Evolutionary conservation across 2,329 filamentous ascomycete genomes (phyloP), one percentile per base, ranked within the genome.

Genomic region (Boeremia exigua): DNA sequence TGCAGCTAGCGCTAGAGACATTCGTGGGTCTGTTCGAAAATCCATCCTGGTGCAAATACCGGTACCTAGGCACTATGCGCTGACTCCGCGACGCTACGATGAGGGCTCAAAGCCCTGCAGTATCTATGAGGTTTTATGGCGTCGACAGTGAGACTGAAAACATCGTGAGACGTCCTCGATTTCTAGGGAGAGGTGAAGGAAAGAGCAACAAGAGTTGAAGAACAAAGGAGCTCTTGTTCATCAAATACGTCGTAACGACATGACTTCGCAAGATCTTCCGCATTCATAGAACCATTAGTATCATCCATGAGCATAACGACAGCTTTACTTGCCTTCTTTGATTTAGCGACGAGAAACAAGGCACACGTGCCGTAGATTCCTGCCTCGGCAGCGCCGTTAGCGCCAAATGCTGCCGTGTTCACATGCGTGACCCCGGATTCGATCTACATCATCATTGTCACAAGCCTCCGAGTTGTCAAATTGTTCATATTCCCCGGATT

Each of bases 371-470:
- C 23, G 37, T 25, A 53, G 19, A 38, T 40, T 38, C 38, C 47
- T 66, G 60, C 64, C 64, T 62, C 60, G 64, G 64, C 60, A 54
- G 19, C 8, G 28, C 25, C 19, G 40, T 36, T 57, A 60, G 60
- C 45, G 50, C 37, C 51, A 56, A 58, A 59, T 48, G 11, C 19
- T 5, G 42, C 42, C 39, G 55, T 51, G 47, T 62, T 67, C 64
- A 67, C 64, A 67, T 67, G 64, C 48, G 38, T 54, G 58, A 61
- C 60, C 61, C 62, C 59, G 42, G 60, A 61, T 60, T 58, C 52
- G 28, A 38, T 33, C 55, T 43, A 51, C 53, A 65, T 59, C 55
- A 60, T 58, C 48, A 52, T 48, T 65, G 54, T 65, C 63, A 66
- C 63, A 60, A 66, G 63, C 62, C 50, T 61, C 59, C 61, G 56